Evolutionary conservation across 2,329 filamentous ascomycete species (phyloP).

Genomic region (Aciculosporium take): DNA sequence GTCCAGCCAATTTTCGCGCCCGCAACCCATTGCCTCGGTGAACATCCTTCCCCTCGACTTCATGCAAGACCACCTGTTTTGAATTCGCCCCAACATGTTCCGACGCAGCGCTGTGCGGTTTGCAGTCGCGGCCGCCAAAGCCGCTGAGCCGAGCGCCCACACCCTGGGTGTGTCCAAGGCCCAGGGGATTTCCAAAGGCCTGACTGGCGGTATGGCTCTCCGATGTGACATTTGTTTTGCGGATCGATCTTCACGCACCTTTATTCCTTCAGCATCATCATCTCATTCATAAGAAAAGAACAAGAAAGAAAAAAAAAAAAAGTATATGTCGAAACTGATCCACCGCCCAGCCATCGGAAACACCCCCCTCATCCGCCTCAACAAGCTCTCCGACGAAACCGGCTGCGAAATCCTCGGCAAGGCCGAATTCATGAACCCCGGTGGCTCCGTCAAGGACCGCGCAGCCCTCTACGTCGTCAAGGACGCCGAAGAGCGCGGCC

Average conservation of each 20-base stretch:
- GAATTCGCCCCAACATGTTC: slow-evolving; percentile 39
- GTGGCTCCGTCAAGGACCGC: slow-evolving; percentile 90
- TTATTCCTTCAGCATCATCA: too few relatives aligned
- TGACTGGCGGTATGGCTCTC: slow-evolving; percentile 57
- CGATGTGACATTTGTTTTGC: neutral
- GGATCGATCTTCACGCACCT: too few relatives aligned
- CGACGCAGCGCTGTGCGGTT: slow-evolving; percentile 55
- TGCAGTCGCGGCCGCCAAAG: slow-evolving; percentile 36
- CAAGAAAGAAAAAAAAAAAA: neutral
- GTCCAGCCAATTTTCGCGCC: slow-evolving; percentile 5
- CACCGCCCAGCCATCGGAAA: slow-evolving; percentile 70
- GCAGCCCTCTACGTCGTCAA: slow-evolving; percentile 88
- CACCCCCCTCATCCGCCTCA: slow-evolving; percentile 83
- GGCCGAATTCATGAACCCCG: slow-evolving; percentile 97
- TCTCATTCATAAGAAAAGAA: neutral
- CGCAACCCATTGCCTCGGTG: neutral
- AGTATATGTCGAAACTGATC: neutral
- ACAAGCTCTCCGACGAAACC: slow-evolving; percentile 75
- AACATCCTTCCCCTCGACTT: too few relatives aligned
- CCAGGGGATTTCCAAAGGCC: slow-evolving; percentile 62
- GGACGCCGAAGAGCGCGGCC: slow-evolving; percentile 78
- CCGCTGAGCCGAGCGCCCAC: slow-evolving; percentile 37
- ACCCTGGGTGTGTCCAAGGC: slow-evolving; percentile 62
- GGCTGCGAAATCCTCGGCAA: slow-evolving; percentile 92
- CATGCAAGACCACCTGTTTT: too few relatives aligned